Percentiles rank a stretch among this genome's conserved stretches.
phyloP scores from a whole-genome alignment of 495 filamentous ascomycete species.

The Sabuloglossum arenarium region DNA sequence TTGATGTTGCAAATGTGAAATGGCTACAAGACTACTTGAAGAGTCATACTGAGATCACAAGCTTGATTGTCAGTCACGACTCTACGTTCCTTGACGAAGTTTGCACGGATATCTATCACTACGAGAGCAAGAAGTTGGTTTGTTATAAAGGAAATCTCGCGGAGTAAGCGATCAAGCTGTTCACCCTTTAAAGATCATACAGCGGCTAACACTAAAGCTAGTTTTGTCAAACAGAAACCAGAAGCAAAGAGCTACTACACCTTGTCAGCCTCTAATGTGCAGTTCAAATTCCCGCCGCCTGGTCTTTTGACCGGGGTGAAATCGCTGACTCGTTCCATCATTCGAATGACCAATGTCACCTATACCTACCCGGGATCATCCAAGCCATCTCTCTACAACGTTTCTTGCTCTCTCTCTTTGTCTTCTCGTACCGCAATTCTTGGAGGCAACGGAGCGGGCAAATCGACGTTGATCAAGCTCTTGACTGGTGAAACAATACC shows the following conservation, averaged over 20 bases:
- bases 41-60: slow-evolving; percentile 88
- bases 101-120: slow-evolving; percentile 98
- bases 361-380: slow-evolving; percentile 75
- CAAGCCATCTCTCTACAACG: slow-evolving; percentile 74
- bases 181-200: not conserved
- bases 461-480: slow-evolving; percentile 94
- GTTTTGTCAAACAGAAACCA: slow-evolving; percentile 78
- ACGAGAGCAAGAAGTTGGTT: slow-evolving; percentile 91
- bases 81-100: slow-evolving; percentile 92
- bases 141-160: slow-evolving; percentile 90
- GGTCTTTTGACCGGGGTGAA: slow-evolving; percentile 91
- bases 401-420: slow-evolving; percentile 66
- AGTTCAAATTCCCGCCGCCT: slow-evolving; percentile 95
- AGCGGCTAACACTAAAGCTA: slow-evolving; percentile 10
- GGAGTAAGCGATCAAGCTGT: slow-evolving; percentile 20
- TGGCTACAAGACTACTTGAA: slow-evolving; percentile 95
- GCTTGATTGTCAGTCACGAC: slow-evolving; percentile 95
- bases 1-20: slow-evolving; percentile 88
- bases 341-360: slow-evolving; percentile 79
- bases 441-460: slow-evolving; percentile 92
- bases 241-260: slow-evolving; percentile 98
- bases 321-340: slow-evolving; percentile 77
- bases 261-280: slow-evolving; percentile 66
- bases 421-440: slow-evolving; percentile 92
- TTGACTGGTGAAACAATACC: slow-evolving; percentile 91